phyloP scores from a whole-genome alignment of 805 yeast species.

The Lipomyces anomalus region DNA sequence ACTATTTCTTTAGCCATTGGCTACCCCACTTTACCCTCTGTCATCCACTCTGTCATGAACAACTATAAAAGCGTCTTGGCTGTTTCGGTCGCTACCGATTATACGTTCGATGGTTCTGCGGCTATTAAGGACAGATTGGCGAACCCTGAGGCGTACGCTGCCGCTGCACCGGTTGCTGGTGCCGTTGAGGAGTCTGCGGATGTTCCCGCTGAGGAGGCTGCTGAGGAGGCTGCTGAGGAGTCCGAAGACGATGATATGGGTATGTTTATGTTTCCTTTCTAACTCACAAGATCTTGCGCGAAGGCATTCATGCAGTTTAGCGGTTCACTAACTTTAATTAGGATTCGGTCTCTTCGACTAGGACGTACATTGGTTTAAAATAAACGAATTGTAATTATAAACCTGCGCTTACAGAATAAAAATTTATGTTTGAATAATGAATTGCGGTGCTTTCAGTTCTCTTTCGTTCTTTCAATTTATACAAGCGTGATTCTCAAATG shows the following conservation, averaged over 20 bases:
- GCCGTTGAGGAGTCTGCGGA: conserved; percentile 58
- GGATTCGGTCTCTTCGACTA: conserved; percentile 97
- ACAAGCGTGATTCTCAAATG: too few species aligned
- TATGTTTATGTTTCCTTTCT: conserved; percentile 54
- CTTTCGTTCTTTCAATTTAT: too few species aligned
- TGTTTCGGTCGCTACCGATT: conserved; percentile 95
- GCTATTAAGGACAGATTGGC: conserved; percentile 98
- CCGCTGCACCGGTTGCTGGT: conserved; percentile 97
- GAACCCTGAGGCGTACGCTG: conserved; percentile 99
- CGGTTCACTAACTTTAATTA: too few species aligned
- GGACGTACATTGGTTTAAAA: too few species aligned
- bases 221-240: conserved; percentile 68
- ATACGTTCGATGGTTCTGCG: conserved; percentile 98
- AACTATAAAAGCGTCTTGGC: conserved; percentile 98
- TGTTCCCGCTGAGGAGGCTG: conserved; percentile 66
- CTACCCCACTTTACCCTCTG: conserved; percentile 99
- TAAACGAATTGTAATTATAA: too few species aligned
- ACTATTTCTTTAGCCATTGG: conserved; percentile 94
- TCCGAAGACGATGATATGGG: conserved; percentile 53
- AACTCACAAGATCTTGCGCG: not conserved
- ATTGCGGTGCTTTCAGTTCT: too few species aligned
- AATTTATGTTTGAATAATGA: too few species aligned
- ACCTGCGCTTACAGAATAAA: too few species aligned
- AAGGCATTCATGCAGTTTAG: too few species aligned
- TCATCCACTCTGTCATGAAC: conserved; percentile 97